Conservation (phyloP, 1,284 basidiomycete species). For the Thecaphora frezii region DNA sequence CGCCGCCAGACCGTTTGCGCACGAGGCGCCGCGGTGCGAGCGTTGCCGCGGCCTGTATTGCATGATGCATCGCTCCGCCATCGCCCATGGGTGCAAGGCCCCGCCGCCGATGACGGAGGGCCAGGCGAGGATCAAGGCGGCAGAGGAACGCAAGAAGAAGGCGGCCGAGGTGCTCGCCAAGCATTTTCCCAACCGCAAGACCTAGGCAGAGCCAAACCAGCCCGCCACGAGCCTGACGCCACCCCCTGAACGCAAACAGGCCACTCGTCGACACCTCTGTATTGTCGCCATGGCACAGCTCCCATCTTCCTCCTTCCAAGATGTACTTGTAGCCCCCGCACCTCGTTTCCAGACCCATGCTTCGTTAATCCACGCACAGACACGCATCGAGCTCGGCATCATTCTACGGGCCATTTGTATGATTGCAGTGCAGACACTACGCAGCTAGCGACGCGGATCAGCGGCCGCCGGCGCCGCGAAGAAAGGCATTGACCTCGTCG, state of each 20-base stretch:
- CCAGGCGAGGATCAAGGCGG: slow-evolving; percentile 34
- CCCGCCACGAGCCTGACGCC: too few species aligned
- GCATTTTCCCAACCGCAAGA: slow-evolving; percentile 40
- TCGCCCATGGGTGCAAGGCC: slow-evolving; percentile 38
- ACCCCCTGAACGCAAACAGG: background rate
- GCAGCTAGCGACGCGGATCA: too few species aligned
- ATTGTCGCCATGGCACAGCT: slow-evolving; percentile 2
- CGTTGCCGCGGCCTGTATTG: slow-evolving; percentile 46
- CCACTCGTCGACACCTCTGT: slow-evolving; percentile 3
- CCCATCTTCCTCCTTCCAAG: too few species aligned
- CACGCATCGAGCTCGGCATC: too few species aligned
- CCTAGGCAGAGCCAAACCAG: too few species aligned
- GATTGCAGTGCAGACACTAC: too few species aligned
- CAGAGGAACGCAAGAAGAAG: slow-evolving; percentile 46
- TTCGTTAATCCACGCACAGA: too few species aligned
- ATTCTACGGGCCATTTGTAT: too few species aligned
- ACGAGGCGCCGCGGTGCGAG: slow-evolving; percentile 43
- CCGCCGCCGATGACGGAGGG: slow-evolving; percentile 41
- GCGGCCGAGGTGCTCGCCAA: slow-evolving; percentile 45
- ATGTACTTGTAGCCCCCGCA: too few species aligned
- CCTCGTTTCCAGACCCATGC: too few species aligned
- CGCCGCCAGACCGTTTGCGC: slow-evolving; percentile 19
- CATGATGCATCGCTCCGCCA: slow-evolving; percentile 29
- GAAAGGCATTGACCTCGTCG: slow-evolving; percentile 20
- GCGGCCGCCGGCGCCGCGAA: background rate